Evolutionary conservation across 805 yeast species (phyloP).

Genomic region (Crinitomyces ghanaensis): DNA sequence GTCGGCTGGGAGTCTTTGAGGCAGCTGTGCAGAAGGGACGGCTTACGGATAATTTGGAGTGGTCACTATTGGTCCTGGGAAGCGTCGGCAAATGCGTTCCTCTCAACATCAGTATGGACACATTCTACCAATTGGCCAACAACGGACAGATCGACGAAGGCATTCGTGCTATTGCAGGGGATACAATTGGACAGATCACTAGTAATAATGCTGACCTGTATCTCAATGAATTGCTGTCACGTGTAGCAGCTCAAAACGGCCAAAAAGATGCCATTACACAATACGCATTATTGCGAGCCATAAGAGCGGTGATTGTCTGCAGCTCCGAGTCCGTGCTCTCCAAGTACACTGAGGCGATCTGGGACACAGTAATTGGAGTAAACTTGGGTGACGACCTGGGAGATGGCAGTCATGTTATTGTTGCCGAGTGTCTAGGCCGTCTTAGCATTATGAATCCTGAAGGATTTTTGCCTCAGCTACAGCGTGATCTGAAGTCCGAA

Average conservation of each 20-base stretch:
- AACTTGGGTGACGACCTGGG: neutral
- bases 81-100: slow-evolving; percentile 31
- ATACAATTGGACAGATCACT: slow-evolving; percentile 41
- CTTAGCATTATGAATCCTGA: slow-evolving; percentile 22
- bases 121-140: slow-evolving; percentile 28
- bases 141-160: slow-evolving; percentile 26
- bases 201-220: slow-evolving; percentile 30
- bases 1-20: neutral
- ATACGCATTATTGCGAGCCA: slow-evolving; percentile 23
- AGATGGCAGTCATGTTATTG: slow-evolving; percentile 3
- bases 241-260: slow-evolving; percentile 18
- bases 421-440: slow-evolving; percentile 20
- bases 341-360: neutral
- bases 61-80: slow-evolving; percentile 38
- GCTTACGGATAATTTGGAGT: slow-evolving; percentile 16
- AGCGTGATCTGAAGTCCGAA: slow-evolving; percentile 17
- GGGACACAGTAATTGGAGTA: neutral
- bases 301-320: slow-evolving; percentile 21
- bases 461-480: slow-evolving; percentile 22
- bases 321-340: slow-evolving; percentile 6
- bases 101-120: slow-evolving; percentile 27
- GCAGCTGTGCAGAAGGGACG: neutral
- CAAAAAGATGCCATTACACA: slow-evolving; percentile 14
- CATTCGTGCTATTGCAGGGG: slow-evolving; percentile 37
- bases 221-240: slow-evolving; percentile 29